Base-by-base conservation (phyloP, 805 yeast genomes). In the Ogataea angusta region DNA sequence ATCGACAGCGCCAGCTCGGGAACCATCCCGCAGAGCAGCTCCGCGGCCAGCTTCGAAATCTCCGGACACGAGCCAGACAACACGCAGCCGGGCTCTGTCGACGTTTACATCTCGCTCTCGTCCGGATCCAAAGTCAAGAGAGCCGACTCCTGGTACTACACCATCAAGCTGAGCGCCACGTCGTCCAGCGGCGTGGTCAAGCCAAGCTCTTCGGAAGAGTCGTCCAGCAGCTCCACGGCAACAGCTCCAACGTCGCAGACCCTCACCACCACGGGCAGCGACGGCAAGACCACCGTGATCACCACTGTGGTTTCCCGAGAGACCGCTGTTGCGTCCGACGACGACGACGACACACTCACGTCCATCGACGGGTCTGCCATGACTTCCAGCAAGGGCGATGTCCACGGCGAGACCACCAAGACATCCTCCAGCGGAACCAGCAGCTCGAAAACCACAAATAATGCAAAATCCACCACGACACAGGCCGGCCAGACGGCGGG, bases 91-190 rank as follows among this genome's bases (percentile, higher is more conserved):
- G 47, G 36, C 21, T 33, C 41, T 21, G 33, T 44, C 25, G 38
- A 31, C 28, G 30, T 44, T 22, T 24, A 12, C 24, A 36, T 44
- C 23, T 13, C 43, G 12, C 41, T 43, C 31, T 16, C 26, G 18
- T 18, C 26, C 6, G 42, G 30, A 19, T 14, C 34, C 14, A 38
- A 37, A 36, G 34, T 19, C 25, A 42, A 42, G 29, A 30, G 46
- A 25, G 31, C 41, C 19, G 36, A 33, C n/a, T 33, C 40, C 4
- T 42, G 46, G 46, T 27, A 13, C 35, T 40, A 40, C 27, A 40
- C 30, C 5, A 31, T 40, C 30, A 34, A 34, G 16, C 22, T 40
- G 19, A 40, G 38, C 16, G 35, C 43, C 13, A 34, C 43, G 10
- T 34, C 43, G 13, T 32, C 42, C n/a, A 38, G 42, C 16, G 37